Evolutionary conservation across 164 flowering plant species (phyloP).

Genomic region (Sedum album): DNA sequence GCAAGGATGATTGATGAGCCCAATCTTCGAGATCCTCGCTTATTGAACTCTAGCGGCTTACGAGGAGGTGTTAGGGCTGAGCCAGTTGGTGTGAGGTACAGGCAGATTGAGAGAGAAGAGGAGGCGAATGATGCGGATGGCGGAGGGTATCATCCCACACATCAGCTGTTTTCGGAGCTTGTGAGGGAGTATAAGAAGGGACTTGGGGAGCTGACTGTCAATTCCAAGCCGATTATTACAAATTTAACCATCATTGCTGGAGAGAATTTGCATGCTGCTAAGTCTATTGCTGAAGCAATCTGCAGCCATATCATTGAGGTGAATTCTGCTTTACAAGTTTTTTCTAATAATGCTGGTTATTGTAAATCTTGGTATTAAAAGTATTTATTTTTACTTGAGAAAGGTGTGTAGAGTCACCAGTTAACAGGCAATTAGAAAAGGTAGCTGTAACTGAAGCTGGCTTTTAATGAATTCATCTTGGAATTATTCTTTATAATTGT

Average conservation of each 20-base stretch:
- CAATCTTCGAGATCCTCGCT: conserved; percentile 22
- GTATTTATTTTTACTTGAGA: no score
- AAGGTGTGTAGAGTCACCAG: no score
- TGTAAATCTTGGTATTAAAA: conserved; percentile 10
- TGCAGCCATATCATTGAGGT: conserved; percentile 88
- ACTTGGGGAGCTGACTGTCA: conserved; percentile 78
- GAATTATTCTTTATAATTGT: not conserved
- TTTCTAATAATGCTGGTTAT: not conserved
- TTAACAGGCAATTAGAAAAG: not conserved
- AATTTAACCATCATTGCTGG: conserved; percentile 96
- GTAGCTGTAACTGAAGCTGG: not conserved
- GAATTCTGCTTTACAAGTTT: conserved; percentile 20
- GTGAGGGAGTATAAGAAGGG: conserved; percentile 81
- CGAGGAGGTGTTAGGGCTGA: conserved; percentile 13
- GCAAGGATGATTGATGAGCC: conserved; percentile 47
- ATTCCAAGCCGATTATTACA: conserved; percentile 93
- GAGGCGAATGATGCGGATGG: conserved; percentile 26
- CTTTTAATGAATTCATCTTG: not conserved
- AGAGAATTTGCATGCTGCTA: conserved; percentile 76
- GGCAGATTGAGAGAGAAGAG: conserved; percentile 27
- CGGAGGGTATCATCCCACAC: conserved; percentile 23
- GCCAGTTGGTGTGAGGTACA: conserved; percentile 8
- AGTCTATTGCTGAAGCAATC: conserved; percentile 61
- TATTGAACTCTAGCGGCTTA: not conserved
- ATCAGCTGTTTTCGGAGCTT: conserved; percentile 58